Conservation (phyloP, 192 early-diverging fungal species). For the Rhizophagus sp. region DNA sequence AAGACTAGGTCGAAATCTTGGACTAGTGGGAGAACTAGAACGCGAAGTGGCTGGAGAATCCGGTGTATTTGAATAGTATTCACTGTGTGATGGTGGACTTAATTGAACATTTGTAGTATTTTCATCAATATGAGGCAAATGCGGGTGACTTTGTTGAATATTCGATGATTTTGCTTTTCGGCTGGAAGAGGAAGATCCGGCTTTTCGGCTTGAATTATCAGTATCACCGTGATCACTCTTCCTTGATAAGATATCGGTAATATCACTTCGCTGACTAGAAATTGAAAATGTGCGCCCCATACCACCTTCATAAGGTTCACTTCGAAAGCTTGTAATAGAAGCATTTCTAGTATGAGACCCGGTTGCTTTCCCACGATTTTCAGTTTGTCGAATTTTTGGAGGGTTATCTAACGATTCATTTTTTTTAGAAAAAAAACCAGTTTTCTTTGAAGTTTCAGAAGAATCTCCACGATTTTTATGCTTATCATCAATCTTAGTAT, state of each 20-base stretch:
- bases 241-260: constrained; percentile 5
- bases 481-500: constrained; percentile 4
- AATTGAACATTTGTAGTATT: not conserved
- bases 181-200: not conserved
- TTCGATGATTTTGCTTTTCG: not conserved
- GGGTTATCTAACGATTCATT: constrained; percentile 18
- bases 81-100: not conserved
- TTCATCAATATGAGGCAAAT: constrained; percentile 25
- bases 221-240: not conserved
- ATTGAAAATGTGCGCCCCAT: constrained; percentile 22
- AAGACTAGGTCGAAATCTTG: not conserved
- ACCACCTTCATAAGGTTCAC: constrained; percentile 14
- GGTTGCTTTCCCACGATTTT: constrained; percentile 12
- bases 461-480: constrained; percentile 2
- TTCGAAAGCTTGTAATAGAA: constrained; percentile 19
- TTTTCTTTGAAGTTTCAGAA: constrained; percentile 2
- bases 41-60: not conserved
- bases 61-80: not conserved
- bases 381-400: not conserved
- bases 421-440: constrained; percentile 23
- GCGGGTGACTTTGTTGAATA: constrained; percentile 1
- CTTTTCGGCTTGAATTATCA: not conserved
- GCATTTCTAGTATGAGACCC: constrained; percentile 19
- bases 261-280: constrained; percentile 19
- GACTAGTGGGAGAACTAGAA: constrained; percentile 22